A percentile compares a stretch with the other conserved stretches of the same genome.
Conservation (phyloP, 192 early-diverging fungal genomes). For the Backusella sp. region DNA sequence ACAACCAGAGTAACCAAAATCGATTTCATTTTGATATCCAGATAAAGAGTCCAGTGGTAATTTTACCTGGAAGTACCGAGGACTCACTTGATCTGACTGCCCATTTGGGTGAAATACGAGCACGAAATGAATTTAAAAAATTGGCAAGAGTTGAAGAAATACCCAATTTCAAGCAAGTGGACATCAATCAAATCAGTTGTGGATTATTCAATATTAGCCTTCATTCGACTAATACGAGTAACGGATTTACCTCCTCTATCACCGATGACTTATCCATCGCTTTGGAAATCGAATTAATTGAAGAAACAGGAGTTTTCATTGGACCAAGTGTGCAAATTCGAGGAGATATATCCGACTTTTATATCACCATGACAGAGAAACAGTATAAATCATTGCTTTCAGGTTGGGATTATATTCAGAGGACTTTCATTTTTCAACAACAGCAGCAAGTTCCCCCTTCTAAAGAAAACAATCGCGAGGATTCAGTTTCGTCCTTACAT, state of each 20-base stretch:
- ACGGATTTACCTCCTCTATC: constrained; percentile 44
- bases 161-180: constrained; percentile 31
- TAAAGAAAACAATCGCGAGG: not conserved
- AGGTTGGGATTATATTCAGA: constrained; percentile 3
- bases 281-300: constrained; percentile 46
- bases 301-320: constrained; percentile 25
- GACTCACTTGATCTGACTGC: constrained; percentile 48
- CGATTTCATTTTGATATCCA: constrained; percentile 70
- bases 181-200: constrained; percentile 57
- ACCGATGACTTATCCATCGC: constrained; percentile 68
- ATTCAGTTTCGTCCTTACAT: not conserved
- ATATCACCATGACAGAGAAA: constrained; percentile 13
- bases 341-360: constrained; percentile 17
- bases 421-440: constrained; percentile 7
- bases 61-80: constrained; percentile 55
- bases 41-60: constrained; percentile 74
- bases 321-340: constrained; percentile 11
- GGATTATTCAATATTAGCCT: constrained; percentile 53
- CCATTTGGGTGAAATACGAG: constrained; percentile 74
- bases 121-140: constrained; percentile 58
- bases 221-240: constrained; percentile 24
- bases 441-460: not conserved
- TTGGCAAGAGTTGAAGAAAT: not conserved
- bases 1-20: constrained; percentile 63
- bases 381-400: constrained; percentile 17